Evolutionary conservation across 768 basidiomycete species (phyloP).

Genomic region (Suillus hirtellus): DNA sequence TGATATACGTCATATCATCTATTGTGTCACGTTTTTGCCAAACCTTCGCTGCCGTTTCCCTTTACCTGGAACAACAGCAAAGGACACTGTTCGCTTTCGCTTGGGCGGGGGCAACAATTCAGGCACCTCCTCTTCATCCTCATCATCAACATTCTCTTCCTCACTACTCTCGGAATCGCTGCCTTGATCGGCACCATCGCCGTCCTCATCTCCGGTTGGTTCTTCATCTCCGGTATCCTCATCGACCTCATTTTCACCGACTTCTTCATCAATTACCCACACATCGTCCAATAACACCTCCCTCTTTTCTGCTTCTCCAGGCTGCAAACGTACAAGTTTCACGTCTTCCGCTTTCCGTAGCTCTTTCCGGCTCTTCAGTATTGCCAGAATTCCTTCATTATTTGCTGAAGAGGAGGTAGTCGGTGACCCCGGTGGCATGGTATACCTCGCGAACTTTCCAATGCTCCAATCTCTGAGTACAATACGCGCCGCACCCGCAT

Average conservation of each 20-base stretch:
- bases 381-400: slow-evolving; percentile 52
- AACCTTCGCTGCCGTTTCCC: slow-evolving; percentile 16
- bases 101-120: slow-evolving; percentile 34
- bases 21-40: neutral
- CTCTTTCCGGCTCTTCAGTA: slow-evolving; percentile 60
- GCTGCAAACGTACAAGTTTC: slow-evolving; percentile 58
- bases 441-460: slow-evolving; percentile 74
- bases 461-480: slow-evolving; percentile 85
- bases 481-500: slow-evolving; percentile 72
- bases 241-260: slow-evolving; percentile 33
- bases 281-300: slow-evolving; percentile 39
- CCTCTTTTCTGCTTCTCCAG: slow-evolving; percentile 42
- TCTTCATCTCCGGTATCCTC: slow-evolving; percentile 42
- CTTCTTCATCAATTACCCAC: slow-evolving; percentile 36
- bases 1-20: neutral
- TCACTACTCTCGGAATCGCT: slow-evolving; percentile 39
- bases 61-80: slow-evolving; percentile 33
- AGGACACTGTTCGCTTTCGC: slow-evolving; percentile 52
- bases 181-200: slow-evolving; percentile 33
- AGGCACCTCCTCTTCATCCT: slow-evolving; percentile 37
- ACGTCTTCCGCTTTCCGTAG: slow-evolving; percentile 51
- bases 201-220: slow-evolving; percentile 32
- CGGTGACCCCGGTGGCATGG: slow-evolving; percentile 44
- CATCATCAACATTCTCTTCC: slow-evolving; percentile 46
- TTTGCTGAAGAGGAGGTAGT: slow-evolving; percentile 13